These are phyloP conservation scores for Hibiscus mutabilis DNA, from an alignment of 345 rosid genomes.

Conservation along the genomic window DNA sequence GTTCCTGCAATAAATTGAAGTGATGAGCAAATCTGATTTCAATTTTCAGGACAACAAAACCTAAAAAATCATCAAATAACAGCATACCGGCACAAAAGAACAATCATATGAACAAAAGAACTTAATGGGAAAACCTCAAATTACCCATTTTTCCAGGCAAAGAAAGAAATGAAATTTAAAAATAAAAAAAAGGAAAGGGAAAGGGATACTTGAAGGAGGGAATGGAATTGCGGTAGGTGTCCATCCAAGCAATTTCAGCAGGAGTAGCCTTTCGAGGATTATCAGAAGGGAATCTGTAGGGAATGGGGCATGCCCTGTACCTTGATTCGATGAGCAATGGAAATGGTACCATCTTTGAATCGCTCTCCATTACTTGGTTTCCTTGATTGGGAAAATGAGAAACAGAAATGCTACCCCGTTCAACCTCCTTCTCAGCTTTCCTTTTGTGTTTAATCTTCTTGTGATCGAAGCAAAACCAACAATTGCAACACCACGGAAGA, in stretches of 20 bases:
- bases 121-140: background rate
- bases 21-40: background rate
- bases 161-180: background rate
- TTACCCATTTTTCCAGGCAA: background rate
- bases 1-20: conserved; percentile 38
- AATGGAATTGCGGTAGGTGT: conserved; percentile 77
- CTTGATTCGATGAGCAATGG: conserved; percentile 74
- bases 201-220: conserved; percentile 78
- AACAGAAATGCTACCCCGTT: too few relatives aligned
- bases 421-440: too few relatives aligned
- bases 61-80: background rate
- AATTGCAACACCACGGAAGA: too few relatives aligned
- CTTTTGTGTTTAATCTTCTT: too few relatives aligned
- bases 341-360: conserved; percentile 73
- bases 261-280: conserved; percentile 79
- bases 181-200: background rate
- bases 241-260: conserved; percentile 82
- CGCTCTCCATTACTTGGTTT: conserved; percentile 55
- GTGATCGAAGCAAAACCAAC: too few relatives aligned
- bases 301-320: conserved; percentile 86
- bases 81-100: background rate
- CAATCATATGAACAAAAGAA: background rate
- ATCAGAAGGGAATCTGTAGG: conserved; percentile 90
- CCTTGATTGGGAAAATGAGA: background rate
- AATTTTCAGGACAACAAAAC: background rate